Evolutionary conservation across 495 filamentous ascomycete genomes (phyloP), one percentile per base, ranked within the genome.

Genomic region (Parmelia sp.): DNA sequence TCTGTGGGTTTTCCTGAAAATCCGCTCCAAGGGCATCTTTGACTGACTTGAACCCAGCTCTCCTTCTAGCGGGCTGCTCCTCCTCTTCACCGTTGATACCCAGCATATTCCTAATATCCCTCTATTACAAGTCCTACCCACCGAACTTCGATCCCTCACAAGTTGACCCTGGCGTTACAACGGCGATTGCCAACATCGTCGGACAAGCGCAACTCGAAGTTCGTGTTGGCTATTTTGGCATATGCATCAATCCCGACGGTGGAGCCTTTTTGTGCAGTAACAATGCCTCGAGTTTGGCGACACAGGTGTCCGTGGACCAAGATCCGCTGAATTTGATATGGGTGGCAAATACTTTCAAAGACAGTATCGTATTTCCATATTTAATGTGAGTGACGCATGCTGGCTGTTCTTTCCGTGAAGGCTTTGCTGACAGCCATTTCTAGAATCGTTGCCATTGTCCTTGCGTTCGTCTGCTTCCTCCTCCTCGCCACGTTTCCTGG

Each of bases 161-260:
- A 77, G 90, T 92, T 61, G 84, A 94, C 71, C 92, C 91, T 62
- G 89, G 87, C 44, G 89, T 92, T 62, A 85, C 88, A 60, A 78
- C 77, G 5, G 83, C 86, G 27, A 86, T 87, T 56, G 78, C 82
- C 42, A 86, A 88, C 66, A 86, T 89, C 49, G 86, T 89, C 53
- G 83, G 83, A 57, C 74, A 74, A 40, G 85, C 86, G 3, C 75
- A 82, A 62, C 73, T 89, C 56, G 85, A 87, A 71, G 86, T 88
- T n/a, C 82, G 86, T 5, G 86, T 89, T 23, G 86, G 86, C 35
- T 89, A 88, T 73, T 89, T 89, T 66, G 86, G 86, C 65, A 84
- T 89, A 73, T 89, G 86, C 70, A 76, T 88, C 64, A 83, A 83
- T 66, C 81, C 81, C 7, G 82, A 86, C 66, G 79, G 77, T 19